Evolutionary conservation across 495 filamentous ascomycete genomes (phyloP).

Genomic region (Neurospora sp.): DNA sequence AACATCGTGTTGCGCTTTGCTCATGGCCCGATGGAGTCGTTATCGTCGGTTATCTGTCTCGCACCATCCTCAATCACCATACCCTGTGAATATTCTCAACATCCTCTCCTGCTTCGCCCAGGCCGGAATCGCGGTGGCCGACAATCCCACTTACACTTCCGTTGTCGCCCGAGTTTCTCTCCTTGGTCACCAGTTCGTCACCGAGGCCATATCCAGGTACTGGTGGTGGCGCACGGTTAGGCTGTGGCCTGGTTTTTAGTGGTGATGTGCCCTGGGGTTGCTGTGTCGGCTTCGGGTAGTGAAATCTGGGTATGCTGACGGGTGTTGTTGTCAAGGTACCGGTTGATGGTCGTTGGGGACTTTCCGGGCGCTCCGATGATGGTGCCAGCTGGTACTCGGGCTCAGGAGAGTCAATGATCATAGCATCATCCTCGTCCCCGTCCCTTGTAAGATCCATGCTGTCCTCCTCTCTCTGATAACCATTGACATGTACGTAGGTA

Average conservation of each 20-base stretch:
- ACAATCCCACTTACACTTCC: neutral
- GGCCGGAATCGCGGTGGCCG: neutral
- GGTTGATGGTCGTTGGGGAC: neutral
- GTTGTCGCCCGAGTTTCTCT: neutral
- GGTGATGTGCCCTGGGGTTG: conserved; percentile 2
- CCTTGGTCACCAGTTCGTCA: neutral
- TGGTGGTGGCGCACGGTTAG: conserved; percentile 29
- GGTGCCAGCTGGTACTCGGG: conserved; percentile 6
- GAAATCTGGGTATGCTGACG: conserved; percentile 7
- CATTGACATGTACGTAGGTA: neutral
- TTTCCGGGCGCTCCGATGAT: neutral
- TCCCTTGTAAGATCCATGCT: neutral
- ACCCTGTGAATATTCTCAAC: conserved; percentile 2
- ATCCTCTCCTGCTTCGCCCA: conserved; percentile 2
- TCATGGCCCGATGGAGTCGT: neutral
- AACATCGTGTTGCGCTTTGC: neutral
- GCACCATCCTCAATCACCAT: neutral
- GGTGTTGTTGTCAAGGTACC: conserved; percentile 2
- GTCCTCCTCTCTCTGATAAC: neutral
- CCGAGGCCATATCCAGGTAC: conserved; percentile 15
- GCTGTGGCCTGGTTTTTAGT: conserved; percentile 23
- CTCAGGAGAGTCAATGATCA: conserved; percentile 8
- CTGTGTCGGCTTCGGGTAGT: conserved; percentile 13
- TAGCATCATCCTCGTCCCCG: conserved; percentile 5
- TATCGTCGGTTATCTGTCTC: neutral